Conservation (phyloP, 768 basidiomycete species). For the Candolleomyces eurysporus region DNA sequence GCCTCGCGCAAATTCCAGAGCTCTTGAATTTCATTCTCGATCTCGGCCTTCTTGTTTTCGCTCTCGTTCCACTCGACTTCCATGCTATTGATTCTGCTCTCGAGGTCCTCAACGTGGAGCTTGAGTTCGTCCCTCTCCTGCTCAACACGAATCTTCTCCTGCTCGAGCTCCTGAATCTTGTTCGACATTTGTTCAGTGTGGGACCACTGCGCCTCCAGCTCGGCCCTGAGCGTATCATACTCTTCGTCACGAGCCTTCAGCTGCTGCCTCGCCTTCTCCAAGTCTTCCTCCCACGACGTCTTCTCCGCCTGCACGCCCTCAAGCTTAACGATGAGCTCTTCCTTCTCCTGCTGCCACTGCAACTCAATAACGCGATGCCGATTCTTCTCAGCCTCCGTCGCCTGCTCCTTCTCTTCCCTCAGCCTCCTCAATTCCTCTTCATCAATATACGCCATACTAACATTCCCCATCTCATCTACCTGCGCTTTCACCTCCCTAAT, state of each 20-base stretch:
- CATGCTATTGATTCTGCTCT: constrained; percentile 41
- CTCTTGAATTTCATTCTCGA: constrained; percentile 57
- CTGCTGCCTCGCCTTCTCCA: constrained; percentile 39
- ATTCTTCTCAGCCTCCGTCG: constrained; percentile 39
- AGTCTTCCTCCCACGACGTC: constrained; percentile 38
- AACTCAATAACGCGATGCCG: constrained; percentile 39
- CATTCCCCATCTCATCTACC: constrained; percentile 55
- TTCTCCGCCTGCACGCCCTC: constrained; percentile 46
- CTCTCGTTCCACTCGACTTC: constrained; percentile 55
- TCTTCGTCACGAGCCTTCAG: constrained; percentile 44
- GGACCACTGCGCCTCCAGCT: constrained; percentile 72
- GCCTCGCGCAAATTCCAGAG: constrained; percentile 49
- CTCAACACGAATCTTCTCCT: constrained; percentile 29
- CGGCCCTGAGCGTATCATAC: constrained; percentile 48
- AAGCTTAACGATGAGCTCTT: constrained; percentile 39
- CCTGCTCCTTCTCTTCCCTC: constrained; percentile 39
- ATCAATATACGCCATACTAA: constrained; percentile 40
- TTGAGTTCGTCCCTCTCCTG: constrained; percentile 39
- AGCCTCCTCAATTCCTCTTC: constrained; percentile 42
- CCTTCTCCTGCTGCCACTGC: constrained; percentile 52
- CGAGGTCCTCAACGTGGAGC: constrained; percentile 39
- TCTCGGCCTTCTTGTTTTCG: constrained; percentile 53
- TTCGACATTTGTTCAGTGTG: constrained; percentile 58
- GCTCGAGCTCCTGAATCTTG: constrained; percentile 37
- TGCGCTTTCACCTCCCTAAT: constrained; percentile 57